Evolutionary conservation across 495 filamentous ascomycete species (phyloP).

Genomic region (Durotheca rogersii): DNA sequence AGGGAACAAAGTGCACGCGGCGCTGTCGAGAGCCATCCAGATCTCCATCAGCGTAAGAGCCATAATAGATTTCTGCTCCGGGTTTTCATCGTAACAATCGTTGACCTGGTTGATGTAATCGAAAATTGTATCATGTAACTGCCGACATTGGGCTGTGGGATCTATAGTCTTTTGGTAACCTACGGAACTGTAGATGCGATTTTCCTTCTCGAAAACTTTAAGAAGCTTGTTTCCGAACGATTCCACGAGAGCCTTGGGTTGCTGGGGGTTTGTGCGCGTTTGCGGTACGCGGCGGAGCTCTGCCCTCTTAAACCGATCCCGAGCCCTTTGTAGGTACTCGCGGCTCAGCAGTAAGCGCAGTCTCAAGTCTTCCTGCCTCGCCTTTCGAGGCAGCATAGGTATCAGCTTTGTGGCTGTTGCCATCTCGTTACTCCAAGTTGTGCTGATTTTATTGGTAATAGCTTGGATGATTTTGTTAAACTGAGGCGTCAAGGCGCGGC

Average conservation of each 20-base stretch:
- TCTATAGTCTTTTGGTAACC: background rate
- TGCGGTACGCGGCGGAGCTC: background rate
- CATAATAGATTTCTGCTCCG: constrained; percentile 46
- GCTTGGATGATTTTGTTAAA: constrained; percentile 22
- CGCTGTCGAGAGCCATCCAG: constrained; percentile 44
- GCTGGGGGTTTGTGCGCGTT: background rate
- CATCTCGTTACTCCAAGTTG: constrained; percentile 31
- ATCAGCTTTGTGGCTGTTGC: constrained; percentile 34
- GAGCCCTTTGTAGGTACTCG: constrained; percentile 32
- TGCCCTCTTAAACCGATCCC: constrained; percentile 7
- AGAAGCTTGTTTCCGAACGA: constrained; percentile 7
- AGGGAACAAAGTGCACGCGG: constrained; percentile 34
- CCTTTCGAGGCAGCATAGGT: constrained; percentile 40
- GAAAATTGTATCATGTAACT: constrained; percentile 40
- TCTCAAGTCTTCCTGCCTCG: constrained; percentile 24
- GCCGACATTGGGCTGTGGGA: constrained; percentile 25
- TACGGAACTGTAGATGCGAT: background rate
- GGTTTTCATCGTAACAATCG: constrained; percentile 47
- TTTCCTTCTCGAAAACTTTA: constrained; percentile 14
- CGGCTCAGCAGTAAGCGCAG: constrained; percentile 49
- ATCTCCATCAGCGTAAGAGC: constrained; percentile 45
- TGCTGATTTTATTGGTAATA: constrained; percentile 7
- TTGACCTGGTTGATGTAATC: constrained; percentile 39
- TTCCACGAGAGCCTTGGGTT: constrained; percentile 10
- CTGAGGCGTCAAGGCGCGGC: background rate